These are phyloP conservation scores for Mycosphaerella arachidis DNA, from an alignment of 2,329 filamentous ascomycete genomes.

Conservation along the genomic window DNA sequence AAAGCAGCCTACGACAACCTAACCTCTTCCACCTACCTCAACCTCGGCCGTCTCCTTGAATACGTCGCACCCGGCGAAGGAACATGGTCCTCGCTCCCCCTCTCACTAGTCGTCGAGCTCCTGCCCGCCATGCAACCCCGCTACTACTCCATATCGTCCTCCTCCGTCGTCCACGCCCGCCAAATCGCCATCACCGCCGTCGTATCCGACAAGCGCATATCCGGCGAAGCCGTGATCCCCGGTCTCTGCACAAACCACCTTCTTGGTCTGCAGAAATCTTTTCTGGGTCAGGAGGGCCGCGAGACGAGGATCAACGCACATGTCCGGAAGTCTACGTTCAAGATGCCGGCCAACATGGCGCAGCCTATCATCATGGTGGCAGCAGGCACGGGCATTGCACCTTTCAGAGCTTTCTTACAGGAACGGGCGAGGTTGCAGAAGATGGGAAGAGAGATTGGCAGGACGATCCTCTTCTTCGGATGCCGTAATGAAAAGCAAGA, in stretches of 20 bases:
- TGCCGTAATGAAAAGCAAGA: slow-evolving; percentile 23
- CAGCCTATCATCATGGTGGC: slow-evolving; percentile 52
- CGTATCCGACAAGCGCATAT: slow-evolving; percentile 41
- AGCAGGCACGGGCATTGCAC: slow-evolving; percentile 49
- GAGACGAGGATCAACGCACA: slow-evolving; percentile 31
- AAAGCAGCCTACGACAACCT: slow-evolving; percentile 35
- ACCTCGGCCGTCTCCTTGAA: slow-evolving; percentile 37
- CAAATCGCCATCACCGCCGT: slow-evolving; percentile 55
- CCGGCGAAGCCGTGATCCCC: slow-evolving; percentile 18
- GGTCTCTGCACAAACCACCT: slow-evolving; percentile 24
- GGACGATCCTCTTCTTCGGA: slow-evolving; percentile 33
- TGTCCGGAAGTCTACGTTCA: slow-evolving; percentile 40
- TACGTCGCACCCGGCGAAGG: slow-evolving; percentile 19
- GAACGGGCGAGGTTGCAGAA: slow-evolving; percentile 38
- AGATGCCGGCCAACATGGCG: slow-evolving; percentile 36
- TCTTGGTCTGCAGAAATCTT: slow-evolving; percentile 33
- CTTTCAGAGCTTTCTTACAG: slow-evolving; percentile 42
- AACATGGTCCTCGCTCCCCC: slow-evolving; percentile 34
- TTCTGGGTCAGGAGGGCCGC: slow-evolving; percentile 31
- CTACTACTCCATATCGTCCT: slow-evolving; percentile 29
- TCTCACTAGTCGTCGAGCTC: slow-evolving; percentile 50
- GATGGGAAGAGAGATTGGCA: slow-evolving; percentile 25
- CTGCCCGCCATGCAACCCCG: slow-evolving; percentile 25
- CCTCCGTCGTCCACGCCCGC: slow-evolving; percentile 26
- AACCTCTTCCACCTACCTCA: slow-evolving; percentile 33